phyloP scores from a whole-genome alignment of 257 asterid species.

The Solanum chiquidenum region DNA sequence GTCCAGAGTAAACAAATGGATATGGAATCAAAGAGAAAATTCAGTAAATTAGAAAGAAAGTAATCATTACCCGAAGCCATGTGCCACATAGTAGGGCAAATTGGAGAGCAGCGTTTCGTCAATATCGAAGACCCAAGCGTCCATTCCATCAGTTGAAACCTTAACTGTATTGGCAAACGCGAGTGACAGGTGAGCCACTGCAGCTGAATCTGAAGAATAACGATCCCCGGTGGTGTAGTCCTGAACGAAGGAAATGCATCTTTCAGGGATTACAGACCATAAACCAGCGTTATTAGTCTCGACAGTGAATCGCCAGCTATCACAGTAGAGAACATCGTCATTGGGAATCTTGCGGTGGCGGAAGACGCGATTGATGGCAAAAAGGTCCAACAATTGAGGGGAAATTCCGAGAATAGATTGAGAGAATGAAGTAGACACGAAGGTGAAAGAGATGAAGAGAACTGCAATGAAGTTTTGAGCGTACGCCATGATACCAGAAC shows the following conservation, averaged over 20 bases:
- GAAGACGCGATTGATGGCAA: conserved; percentile 7
- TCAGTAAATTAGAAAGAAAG: not conserved
- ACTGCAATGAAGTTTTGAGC: not conserved
- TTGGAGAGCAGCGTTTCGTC: conserved; percentile 85
- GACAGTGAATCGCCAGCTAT: conserved; percentile 71
- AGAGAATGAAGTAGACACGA: conserved; percentile 18
- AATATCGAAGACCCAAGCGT: conserved; percentile 82
- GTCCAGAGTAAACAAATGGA: not conserved
- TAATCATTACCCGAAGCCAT: conserved; percentile 65
- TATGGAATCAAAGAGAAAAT: not conserved
- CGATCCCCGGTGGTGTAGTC: conserved; percentile 42
- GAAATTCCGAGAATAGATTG: conserved; percentile 30
- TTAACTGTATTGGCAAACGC: conserved; percentile 32
- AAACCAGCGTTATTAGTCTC: conserved; percentile 67
- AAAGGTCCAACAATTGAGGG: conserved; percentile 8
- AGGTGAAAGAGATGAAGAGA: conserved; percentile 16
- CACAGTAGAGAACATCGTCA: conserved; percentile 35
- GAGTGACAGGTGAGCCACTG: conserved; percentile 43
- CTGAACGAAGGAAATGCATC: conserved; percentile 45
- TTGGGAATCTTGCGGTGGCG: conserved; percentile 14
- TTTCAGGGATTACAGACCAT: conserved; percentile 40
- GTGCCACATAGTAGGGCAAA: conserved; percentile 52
- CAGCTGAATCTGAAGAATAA: conserved; percentile 46
- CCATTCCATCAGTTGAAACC: conserved; percentile 41
- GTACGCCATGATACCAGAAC: not conserved